Percentiles rank a stretch among this genome's conserved stretches.
These are phyloP conservation scores for Sporothrix pseudoabietina DNA, from an alignment of 2,329 filamentous ascomycete species.

Conservation along the genomic window DNA sequence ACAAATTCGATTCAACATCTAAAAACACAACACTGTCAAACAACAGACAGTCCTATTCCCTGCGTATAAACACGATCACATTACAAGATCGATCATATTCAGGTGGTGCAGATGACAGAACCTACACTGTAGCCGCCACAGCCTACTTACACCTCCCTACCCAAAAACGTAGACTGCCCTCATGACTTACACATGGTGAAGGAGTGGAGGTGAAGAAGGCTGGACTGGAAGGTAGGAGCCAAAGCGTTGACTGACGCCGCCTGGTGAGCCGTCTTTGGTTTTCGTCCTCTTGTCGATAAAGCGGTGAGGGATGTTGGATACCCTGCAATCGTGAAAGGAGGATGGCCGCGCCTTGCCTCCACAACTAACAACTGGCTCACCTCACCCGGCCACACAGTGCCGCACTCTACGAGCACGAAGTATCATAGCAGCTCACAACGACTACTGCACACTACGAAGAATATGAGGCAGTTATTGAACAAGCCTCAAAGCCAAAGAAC, in stretches of 20 bases:
- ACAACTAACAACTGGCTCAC: not conserved
- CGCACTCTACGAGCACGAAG: not conserved
- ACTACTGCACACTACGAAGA: not conserved
- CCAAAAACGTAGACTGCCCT: not conserved
- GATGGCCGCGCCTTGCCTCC: not conserved
- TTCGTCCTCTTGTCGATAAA: not conserved
- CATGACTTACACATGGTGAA: slow-evolving; percentile 10
- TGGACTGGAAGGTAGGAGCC: not conserved
- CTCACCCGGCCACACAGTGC: not conserved
- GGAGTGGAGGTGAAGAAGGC: not conserved
- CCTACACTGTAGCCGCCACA: not conserved
- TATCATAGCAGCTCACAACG: not conserved
- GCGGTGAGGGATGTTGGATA: not conserved
- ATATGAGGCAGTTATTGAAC: slow-evolving; percentile 6
- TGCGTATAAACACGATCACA: not conserved
- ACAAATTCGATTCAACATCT: no score
- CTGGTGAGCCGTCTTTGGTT: not conserved
- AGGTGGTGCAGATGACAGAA: not conserved
- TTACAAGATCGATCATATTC: not conserved
- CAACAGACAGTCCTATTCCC: not conserved
- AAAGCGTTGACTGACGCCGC: slow-evolving; percentile 3
- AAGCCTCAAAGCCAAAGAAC: not conserved
- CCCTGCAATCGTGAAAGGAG: not conserved
- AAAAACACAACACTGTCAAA: no score
- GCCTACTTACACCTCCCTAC: not conserved